Evolutionary conservation across 768 basidiomycete species (phyloP), one percentile per base, ranked within the genome.

Genomic region (Pulveroboletus frians): DNA sequence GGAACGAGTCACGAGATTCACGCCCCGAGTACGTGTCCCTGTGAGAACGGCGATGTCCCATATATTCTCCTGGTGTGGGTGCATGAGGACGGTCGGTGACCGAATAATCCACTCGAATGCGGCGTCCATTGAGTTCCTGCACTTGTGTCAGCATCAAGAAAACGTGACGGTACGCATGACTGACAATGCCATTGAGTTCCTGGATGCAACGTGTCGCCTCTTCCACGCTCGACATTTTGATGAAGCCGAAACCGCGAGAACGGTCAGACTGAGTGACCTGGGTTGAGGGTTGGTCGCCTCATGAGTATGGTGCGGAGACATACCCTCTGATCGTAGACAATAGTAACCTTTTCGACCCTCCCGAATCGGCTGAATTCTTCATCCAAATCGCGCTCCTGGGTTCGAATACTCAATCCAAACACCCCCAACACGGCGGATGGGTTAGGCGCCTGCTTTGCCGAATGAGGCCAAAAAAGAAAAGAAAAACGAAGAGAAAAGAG

Each of bases 231-330:
- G 79, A 77, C 93, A 99, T 97, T 56, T 84, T 85, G 69, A 99
- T 94, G 66, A 99, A 99, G 37, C 95, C 95, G 57, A 99, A 99
- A 10, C 95, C 96, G 53, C 95, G 88, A 46, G 95, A 97, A 49
- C 95, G 85, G 65, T 94, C 93, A 46, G 91, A 90, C 92, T 88
- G 69, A 39, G 43, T 23, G 40, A 26, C 15, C 1, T 50, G 51
- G 61, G 51, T 59, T 38, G 32, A 61, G 63, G 62, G 63, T 60
- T 51, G 37, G 27, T 18, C 13, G 5, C 20, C 29, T 17, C 21
- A n/a, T 15, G 34, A 44, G 3, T 0, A 23, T 1, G 8, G 15
- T 7, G 39, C 2, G 5, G 2, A 4, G 4, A 43, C 92, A 66
- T 63, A 96, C 94, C 68, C 92, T 75, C 68, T 95, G 93, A 69